These are phyloP conservation scores for Artemisia tridentata DNA, from an alignment of 129 eudicot species.

Conservation along the genomic window DNA sequence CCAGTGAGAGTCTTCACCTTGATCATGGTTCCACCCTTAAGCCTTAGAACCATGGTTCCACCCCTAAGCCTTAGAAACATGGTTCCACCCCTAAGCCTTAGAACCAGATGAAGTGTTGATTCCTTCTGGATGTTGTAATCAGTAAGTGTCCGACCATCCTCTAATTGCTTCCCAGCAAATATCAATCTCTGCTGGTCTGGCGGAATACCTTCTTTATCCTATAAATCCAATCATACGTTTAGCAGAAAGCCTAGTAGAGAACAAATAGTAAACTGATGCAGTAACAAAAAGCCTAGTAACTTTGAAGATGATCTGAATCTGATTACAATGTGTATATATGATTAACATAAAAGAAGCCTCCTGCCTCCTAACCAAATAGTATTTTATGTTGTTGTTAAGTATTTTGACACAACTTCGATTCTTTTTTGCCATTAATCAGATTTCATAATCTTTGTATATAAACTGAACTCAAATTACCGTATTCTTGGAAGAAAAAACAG, in stretches of 20 bases:
- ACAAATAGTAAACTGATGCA: not conserved
- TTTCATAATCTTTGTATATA: no score
- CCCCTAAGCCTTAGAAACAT: constrained; percentile 29
- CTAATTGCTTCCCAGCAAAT: constrained; percentile 30
- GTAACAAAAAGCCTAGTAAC: not conserved
- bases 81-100: constrained; percentile 32
- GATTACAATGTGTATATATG: no score
- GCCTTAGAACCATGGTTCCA: constrained; percentile 21
- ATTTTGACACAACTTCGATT: no score
- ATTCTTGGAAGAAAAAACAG: no score
- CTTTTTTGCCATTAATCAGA: no score
- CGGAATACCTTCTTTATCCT: constrained; percentile 32
- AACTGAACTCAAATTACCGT: no score
- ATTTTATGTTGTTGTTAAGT: no score
- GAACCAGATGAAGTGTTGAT: constrained; percentile 28
- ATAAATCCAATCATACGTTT: constrained; percentile 4
- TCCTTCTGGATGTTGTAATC: constrained; percentile 30
- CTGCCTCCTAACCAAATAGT: no score
- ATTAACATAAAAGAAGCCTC: no score
- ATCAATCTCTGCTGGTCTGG: constrained; percentile 33
- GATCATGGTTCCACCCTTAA: constrained; percentile 33
- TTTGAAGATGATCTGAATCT: no score
- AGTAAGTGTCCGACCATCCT: constrained; percentile 29
- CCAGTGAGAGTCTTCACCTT: constrained; percentile 34
- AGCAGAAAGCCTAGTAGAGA: not conserved